Percentiles rank a stretch among this genome's conserved stretches.
Evolutionary conservation across 1,284 basidiomycete genomes (phyloP).

Genomic region (Ustilago bromivora): DNA sequence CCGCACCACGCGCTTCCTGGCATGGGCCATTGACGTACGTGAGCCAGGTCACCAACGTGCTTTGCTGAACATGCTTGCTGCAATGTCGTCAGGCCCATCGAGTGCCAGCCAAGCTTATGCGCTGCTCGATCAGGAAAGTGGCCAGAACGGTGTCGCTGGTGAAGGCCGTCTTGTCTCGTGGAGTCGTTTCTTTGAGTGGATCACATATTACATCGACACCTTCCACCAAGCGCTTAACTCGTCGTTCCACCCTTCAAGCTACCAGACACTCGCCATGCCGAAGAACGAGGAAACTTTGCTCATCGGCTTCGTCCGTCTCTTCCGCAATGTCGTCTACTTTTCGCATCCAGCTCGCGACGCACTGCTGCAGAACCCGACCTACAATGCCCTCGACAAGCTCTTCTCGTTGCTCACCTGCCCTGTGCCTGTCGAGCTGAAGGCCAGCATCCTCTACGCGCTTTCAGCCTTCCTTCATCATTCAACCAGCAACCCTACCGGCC

Average conservation of each 20-base stretch:
- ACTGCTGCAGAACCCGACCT: slow-evolving; percentile 80
- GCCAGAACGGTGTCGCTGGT: slow-evolving; percentile 29
- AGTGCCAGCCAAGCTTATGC: slow-evolving; percentile 66
- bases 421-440: slow-evolving; percentile 87
- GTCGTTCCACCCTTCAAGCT: slow-evolving; percentile 44
- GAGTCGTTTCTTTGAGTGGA: slow-evolving; percentile 67
- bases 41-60: slow-evolving; percentile 67
- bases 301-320: slow-evolving; percentile 82
- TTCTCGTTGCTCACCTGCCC: slow-evolving; percentile 64
- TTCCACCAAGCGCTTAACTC: slow-evolving; percentile 54
- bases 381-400: slow-evolving; percentile 81
- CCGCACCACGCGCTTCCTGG: slow-evolving; percentile 64
- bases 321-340: slow-evolving; percentile 82
- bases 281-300: slow-evolving; percentile 83
- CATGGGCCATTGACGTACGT: slow-evolving; percentile 68
- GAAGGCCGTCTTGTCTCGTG: slow-evolving; percentile 65
- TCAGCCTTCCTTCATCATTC: slow-evolving; percentile 76
- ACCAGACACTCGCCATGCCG: slow-evolving; percentile 72
- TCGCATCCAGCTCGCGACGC: slow-evolving; percentile 84
- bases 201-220: slow-evolving; percentile 66
- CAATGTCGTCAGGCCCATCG: slow-evolving; percentile 63
- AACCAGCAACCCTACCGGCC: slow-evolving; percentile 19
- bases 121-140: slow-evolving; percentile 57
- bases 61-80: slow-evolving; percentile 65
- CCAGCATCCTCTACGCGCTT: slow-evolving; percentile 83